phyloP scores from a whole-genome alignment of 208 protist species.

The Trypanosoma avium region DNA sequence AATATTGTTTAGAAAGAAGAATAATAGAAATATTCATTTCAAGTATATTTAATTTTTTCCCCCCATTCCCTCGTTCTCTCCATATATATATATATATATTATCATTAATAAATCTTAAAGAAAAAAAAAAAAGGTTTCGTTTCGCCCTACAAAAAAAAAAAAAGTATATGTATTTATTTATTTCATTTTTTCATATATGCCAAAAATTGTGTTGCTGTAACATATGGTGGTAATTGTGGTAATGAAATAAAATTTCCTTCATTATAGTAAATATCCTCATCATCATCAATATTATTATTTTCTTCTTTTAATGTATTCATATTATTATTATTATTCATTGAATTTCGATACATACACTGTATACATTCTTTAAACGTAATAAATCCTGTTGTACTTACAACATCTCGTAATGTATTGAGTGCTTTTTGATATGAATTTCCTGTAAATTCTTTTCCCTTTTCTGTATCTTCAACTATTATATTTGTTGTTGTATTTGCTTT shows the following conservation, averaged over 20 bases:
- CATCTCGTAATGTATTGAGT: slow-evolving; percentile 31
- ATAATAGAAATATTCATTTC: no score
- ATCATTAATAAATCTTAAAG: no score
- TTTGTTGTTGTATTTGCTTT: not conserved
- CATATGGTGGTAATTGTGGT: slow-evolving; percentile 13
- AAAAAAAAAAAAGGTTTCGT: slow-evolving; percentile 14
- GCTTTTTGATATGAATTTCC: slow-evolving; percentile 62
- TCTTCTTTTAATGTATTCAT: no score
- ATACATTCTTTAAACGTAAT: slow-evolving; percentile 32
- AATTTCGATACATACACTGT: slow-evolving; percentile 37
- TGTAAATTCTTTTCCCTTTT: slow-evolving; percentile 75
- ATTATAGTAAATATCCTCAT: not conserved
- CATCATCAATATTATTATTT: not conserved
- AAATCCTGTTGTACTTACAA: slow-evolving; percentile 42
- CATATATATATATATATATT: no score
- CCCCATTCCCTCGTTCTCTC: no score
- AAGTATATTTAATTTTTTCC: no score
- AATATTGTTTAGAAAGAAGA: no score
- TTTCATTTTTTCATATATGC: slow-evolving; percentile 14
- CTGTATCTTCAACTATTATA: slow-evolving; percentile 30
- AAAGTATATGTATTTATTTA: no score
- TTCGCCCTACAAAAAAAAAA: no score
- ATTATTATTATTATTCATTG: no score
- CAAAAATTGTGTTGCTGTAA: slow-evolving; percentile 22
- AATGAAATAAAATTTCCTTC: not conserved